These are phyloP conservation scores for Tympanopsis confertula DNA, from an alignment of 2,329 filamentous ascomycete species.

Conservation along the genomic window DNA sequence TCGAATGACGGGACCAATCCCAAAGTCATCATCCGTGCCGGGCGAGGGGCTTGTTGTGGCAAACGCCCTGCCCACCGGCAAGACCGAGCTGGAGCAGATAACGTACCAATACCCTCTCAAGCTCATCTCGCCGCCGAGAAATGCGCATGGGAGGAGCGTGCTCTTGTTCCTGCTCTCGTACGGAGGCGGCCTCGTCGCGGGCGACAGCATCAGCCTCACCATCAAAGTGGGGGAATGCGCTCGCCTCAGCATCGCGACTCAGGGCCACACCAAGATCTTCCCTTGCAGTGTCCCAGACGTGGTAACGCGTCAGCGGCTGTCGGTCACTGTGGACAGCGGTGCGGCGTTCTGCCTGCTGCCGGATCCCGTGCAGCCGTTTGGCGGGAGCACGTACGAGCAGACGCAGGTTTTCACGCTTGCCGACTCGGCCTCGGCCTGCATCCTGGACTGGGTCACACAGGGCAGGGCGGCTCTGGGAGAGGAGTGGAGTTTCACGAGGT, in stretches of 20 bases:
- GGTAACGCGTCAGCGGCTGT: constrained; percentile 44
- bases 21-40: constrained; percentile 58
- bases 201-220: constrained; percentile 67
- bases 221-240: constrained; percentile 54
- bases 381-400: constrained; percentile 73
- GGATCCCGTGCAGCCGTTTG: constrained; percentile 88
- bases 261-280: constrained; percentile 92
- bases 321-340: constrained; percentile 33
- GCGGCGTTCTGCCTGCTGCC: constrained; percentile 61
- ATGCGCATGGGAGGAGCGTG: constrained; percentile 52
- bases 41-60: constrained; percentile 72
- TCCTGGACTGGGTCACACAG: constrained; percentile 89
- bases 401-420: constrained; percentile 63
- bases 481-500: constrained; percentile 71
- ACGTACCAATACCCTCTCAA: constrained; percentile 93
- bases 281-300: constrained; percentile 52
- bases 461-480: constrained; percentile 78
- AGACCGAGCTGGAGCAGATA: constrained; percentile 61
- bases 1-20: constrained; percentile 63
- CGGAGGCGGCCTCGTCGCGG: constrained; percentile 81
- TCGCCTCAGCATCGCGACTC: constrained; percentile 55
- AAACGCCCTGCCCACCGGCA: constrained; percentile 57
- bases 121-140: constrained; percentile 68
- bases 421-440: constrained; percentile 53
- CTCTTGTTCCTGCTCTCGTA: constrained; percentile 88